Percentiles rank a stretch among this genome's conserved stretches.
phyloP scores from a whole-genome alignment of 192 early-diverging fungal genomes.

The Spinellus fusiger region DNA sequence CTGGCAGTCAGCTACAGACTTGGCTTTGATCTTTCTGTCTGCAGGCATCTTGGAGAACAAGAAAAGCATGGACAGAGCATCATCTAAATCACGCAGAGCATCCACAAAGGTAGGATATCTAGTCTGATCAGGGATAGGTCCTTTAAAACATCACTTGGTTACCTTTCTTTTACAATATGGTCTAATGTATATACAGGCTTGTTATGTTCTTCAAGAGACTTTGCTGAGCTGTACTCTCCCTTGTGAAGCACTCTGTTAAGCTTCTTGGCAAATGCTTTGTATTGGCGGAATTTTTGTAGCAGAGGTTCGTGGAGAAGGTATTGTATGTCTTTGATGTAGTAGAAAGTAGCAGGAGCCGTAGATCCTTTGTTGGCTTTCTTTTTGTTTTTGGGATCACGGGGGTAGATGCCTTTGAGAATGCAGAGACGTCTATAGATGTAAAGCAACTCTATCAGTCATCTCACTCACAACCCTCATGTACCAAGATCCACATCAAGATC shows the following conservation, averaged over 20 bases:
- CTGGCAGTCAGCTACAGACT: conserved; percentile 70
- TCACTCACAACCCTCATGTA: too few relatives aligned
- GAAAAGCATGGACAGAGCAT: conserved; percentile 95
- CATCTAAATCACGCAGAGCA: conserved; percentile 92
- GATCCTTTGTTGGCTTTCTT: conserved; percentile 91
- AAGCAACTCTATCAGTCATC: too few relatives aligned
- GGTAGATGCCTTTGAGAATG: conserved; percentile 99
- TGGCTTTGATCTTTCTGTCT: conserved; percentile 50
- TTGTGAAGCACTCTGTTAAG: conserved; percentile 82
- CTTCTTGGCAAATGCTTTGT: conserved; percentile 84
- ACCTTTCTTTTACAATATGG: conserved; percentile 91
- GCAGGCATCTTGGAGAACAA: conserved; percentile 89
- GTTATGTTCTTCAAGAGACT: conserved; percentile 65
- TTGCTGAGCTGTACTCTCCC: conserved; percentile 70
- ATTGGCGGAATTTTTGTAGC: conserved; percentile 85
- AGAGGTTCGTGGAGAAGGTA: conserved; percentile 92
- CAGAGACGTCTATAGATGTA: conserved; percentile 82
- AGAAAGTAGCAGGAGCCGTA: conserved; percentile 79
- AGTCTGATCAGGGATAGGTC: neutral
- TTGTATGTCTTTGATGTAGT: conserved; percentile 96
- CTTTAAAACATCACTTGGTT: conserved; percentile 8
- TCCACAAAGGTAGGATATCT: conserved; percentile 92
- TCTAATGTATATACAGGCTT: conserved; percentile 86
- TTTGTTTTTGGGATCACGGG: conserved; percentile 88
- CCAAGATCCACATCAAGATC: neutral